Percentiles rank a stretch among this genome's conserved stretches.
Evolutionary conservation across 78 protist species (phyloP).

Genomic region (Cavenderia fasciculata): DNA sequence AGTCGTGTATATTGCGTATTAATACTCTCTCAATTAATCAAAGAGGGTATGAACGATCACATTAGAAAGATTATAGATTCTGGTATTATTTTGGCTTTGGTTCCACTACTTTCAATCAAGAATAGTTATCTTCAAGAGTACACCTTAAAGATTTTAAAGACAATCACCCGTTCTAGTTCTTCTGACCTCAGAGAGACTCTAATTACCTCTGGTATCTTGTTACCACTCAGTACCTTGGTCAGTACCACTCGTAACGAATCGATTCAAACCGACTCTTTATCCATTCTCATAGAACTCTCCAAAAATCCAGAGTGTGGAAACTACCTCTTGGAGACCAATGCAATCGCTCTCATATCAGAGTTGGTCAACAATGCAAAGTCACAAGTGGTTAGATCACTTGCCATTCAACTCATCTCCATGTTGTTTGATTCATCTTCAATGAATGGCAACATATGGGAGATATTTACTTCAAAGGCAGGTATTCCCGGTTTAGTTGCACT

Average conservation of each 20-base stretch:
- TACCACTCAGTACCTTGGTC: neutral
- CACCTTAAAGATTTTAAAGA: slow-evolving; percentile 16
- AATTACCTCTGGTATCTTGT: slow-evolving; percentile 41
- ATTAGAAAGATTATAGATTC: slow-evolving; percentile 47
- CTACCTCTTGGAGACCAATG: slow-evolving; percentile 42
- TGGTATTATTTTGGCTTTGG: slow-evolving; percentile 55
- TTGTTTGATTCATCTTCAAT: slow-evolving; percentile 28
- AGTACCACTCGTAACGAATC: slow-evolving; percentile 39
- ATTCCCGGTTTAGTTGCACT: slow-evolving; percentile 62
- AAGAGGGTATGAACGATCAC: slow-evolving; percentile 22
- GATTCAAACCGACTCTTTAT: slow-evolving; percentile 21
- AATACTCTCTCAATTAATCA: slow-evolving; percentile 27
- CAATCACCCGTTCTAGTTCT: slow-evolving; percentile 18
- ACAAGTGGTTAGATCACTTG: neutral
- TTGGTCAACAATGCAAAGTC: slow-evolving; percentile 26
- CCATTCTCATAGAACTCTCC: slow-evolving; percentile 30
- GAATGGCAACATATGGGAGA: slow-evolving; percentile 64
- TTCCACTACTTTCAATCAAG: slow-evolving; percentile 53
- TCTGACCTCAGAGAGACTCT: slow-evolving; percentile 40
- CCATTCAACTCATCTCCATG: slow-evolving; percentile 55
- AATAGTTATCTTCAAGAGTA: slow-evolving; percentile 66
- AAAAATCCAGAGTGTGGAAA: slow-evolving; percentile 67
- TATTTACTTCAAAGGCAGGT: slow-evolving; percentile 46
- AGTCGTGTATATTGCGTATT: slow-evolving; percentile 33
- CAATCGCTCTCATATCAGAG: slow-evolving; percentile 35